Percentiles rank a stretch among this genome's conserved stretches.
These are phyloP conservation scores for Centella asiatica DNA, from an alignment of 129 eudicot species.

Conservation along the genomic window DNA sequence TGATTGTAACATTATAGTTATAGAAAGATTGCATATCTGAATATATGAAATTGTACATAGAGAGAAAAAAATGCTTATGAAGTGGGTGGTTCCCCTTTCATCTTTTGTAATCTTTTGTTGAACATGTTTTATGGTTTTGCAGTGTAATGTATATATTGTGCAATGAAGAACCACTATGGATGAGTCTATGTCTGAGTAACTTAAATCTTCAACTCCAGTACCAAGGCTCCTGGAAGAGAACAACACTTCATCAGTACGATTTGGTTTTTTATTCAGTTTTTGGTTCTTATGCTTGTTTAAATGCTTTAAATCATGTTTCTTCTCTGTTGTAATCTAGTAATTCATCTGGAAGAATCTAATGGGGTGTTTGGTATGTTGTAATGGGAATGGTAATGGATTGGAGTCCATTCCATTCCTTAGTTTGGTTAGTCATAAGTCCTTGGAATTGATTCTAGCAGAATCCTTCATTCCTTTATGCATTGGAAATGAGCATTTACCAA, in stretches of 20 bases:
- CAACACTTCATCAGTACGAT: constrained; percentile 64
- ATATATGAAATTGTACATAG: too few species aligned
- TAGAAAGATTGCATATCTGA: too few species aligned
- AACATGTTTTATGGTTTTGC: constrained; percentile 23
- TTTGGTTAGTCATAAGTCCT: too few species aligned
- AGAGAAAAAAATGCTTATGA: too few species aligned
- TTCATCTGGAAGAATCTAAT: constrained; percentile 20
- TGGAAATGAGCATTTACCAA: too few species aligned
- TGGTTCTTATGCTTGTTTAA: neutral
- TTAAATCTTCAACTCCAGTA: constrained; percentile 59
- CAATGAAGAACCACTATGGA: constrained; percentile 99
- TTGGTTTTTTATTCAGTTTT: neutral
- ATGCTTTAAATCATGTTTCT: neutral
- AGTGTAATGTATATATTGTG: constrained; percentile 93
- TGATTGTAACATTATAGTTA: too few species aligned
- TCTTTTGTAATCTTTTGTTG: neutral
- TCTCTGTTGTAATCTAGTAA: neutral
- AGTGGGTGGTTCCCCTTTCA: too few species aligned
- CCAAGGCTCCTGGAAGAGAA: constrained; percentile 92
- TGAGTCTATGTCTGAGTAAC: constrained; percentile 70
- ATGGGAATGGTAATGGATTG: too few species aligned
- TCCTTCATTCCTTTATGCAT: too few species aligned
- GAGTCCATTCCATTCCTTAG: too few species aligned
- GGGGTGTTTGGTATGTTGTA: too few species aligned
- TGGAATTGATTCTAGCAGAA: too few species aligned